phyloP scores from a whole-genome alignment of 805 yeast genomes.

The Lipomyces sp. region DNA sequence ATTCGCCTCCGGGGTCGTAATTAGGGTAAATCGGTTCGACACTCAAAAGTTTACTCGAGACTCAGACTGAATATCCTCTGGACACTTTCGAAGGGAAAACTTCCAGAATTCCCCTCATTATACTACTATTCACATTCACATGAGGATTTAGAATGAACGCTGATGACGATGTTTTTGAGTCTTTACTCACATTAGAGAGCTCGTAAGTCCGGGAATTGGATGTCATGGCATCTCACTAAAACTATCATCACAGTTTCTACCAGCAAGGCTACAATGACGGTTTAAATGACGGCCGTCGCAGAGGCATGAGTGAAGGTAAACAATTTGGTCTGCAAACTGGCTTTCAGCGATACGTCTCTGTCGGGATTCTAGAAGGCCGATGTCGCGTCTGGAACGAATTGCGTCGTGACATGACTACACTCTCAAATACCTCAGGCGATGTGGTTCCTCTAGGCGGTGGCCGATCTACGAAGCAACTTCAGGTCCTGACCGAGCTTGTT shows the following conservation, averaged over 20 bases:
- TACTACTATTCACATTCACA: background rate
- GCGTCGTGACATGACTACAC: background rate
- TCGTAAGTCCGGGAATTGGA: slow-evolving; percentile 18
- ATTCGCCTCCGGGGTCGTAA: too few relatives aligned
- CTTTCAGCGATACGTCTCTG: slow-evolving; percentile 52
- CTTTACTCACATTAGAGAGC: slow-evolving; percentile 28
- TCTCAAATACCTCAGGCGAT: background rate
- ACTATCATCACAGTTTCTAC: slow-evolving; percentile 48
- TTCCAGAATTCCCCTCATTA: background rate
- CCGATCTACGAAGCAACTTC: slow-evolving; percentile 25
- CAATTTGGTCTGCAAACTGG: slow-evolving; percentile 68
- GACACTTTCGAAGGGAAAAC: background rate
- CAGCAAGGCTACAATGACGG: slow-evolving; percentile 77
- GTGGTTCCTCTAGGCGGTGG: slow-evolving; percentile 39
- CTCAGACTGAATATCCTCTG: background rate
- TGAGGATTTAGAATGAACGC: slow-evolving; percentile 20
- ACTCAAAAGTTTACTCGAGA: background rate
- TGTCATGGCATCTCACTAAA: background rate
- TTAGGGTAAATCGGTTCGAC: background rate
- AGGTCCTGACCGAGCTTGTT: slow-evolving; percentile 44
- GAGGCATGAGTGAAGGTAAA: slow-evolving; percentile 75
- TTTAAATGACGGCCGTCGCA: slow-evolving; percentile 58
- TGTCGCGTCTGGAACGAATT: slow-evolving; percentile 46
- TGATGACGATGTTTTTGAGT: slow-evolving; percentile 33
- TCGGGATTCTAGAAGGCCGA: slow-evolving; percentile 70